These are phyloP conservation scores for Helotiales sp. DNA, from an alignment of 2,329 filamentous ascomycete species.

Conservation along the genomic window DNA sequence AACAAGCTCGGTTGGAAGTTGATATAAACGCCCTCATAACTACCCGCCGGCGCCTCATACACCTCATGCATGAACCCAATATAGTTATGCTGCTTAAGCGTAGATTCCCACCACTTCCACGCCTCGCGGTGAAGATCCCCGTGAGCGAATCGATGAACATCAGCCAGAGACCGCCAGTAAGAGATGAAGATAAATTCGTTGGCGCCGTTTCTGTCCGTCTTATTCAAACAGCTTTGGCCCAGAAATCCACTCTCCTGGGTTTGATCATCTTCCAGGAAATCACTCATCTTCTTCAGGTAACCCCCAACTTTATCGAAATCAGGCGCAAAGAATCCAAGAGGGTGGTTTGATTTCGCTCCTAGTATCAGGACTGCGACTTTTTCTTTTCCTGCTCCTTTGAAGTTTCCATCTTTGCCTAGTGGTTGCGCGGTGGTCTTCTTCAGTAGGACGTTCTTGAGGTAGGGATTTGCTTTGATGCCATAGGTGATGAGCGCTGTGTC, in stretches of 20 bases:
- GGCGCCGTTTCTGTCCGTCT: slow-evolving; percentile 19
- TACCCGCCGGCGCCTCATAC: slow-evolving; percentile 19
- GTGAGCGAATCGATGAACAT: slow-evolving; percentile 34
- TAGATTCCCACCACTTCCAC: slow-evolving; percentile 72
- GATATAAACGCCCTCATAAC: slow-evolving; percentile 22
- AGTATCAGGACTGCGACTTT: slow-evolving; percentile 22
- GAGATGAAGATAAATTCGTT: slow-evolving; percentile 18
- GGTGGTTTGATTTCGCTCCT: slow-evolving; percentile 24
- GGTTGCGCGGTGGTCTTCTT: slow-evolving; percentile 19
- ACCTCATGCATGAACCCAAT: slow-evolving; percentile 28
- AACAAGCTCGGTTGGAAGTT: slow-evolving; percentile 24
- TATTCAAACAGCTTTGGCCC: slow-evolving; percentile 14
- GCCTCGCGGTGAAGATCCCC: slow-evolving; percentile 75
- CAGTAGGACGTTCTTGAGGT: slow-evolving; percentile 15
- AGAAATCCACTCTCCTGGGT: slow-evolving; percentile 23
- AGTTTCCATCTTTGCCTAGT: slow-evolving; percentile 16
- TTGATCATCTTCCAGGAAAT: slow-evolving; percentile 14
- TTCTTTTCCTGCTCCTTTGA: slow-evolving; percentile 13
- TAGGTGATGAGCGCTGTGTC: slow-evolving; percentile 19
- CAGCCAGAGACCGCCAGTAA: slow-evolving; percentile 21
- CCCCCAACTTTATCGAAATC: slow-evolving; percentile 12
- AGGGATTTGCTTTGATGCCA: slow-evolving; percentile 21
- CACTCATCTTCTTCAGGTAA: slow-evolving; percentile 14
- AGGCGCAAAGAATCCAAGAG: slow-evolving; percentile 22
- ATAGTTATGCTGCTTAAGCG: slow-evolving; percentile 16